phyloP scores from a whole-genome alignment of 148 eudicot species.

The Rhododendron vialii region DNA sequence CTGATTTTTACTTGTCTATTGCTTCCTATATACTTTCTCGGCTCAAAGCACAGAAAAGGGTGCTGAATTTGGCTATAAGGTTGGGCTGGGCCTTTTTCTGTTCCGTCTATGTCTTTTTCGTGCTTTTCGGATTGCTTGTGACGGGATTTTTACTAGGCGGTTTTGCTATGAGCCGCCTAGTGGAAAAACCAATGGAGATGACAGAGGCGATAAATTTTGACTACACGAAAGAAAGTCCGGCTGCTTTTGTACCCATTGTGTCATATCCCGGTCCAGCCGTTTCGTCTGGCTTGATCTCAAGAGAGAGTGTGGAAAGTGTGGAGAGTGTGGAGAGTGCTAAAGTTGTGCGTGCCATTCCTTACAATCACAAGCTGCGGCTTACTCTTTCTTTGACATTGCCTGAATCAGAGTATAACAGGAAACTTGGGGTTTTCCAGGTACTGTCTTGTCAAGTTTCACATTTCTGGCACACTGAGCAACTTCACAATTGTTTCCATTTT shows the following conservation, averaged over 20 bases:
- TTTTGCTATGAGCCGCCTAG: constrained; percentile 18
- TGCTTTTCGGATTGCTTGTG: constrained; percentile 35
- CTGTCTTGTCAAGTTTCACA: not conserved
- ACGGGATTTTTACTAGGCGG: constrained; percentile 39
- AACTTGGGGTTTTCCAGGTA: constrained; percentile 53
- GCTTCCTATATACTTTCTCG: constrained; percentile 12
- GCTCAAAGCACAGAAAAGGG: constrained; percentile 14
- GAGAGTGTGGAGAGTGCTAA: not conserved
- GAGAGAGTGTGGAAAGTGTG: not conserved
- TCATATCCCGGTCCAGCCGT: not conserved
- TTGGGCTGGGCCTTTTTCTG: constrained; percentile 33
- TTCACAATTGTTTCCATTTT: not conserved
- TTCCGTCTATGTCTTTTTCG: constrained; percentile 26
- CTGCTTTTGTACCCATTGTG: constrained; percentile 38
- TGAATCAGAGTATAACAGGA: constrained; percentile 46
- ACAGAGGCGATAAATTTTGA: constrained; percentile 34
- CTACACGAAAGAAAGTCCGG: constrained; percentile 37
- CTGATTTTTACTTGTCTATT: not conserved
- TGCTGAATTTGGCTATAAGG: constrained; percentile 23
- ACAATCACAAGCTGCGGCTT: constrained; percentile 30
- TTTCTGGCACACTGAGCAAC: not conserved
- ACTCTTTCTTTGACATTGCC: constrained; percentile 41
- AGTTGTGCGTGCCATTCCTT: constrained; percentile 14
- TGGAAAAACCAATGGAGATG: constrained; percentile 38
- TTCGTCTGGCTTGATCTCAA: not conserved